Evolutionary conservation across 192 early-diverging fungal genomes (phyloP), one percentile per base, ranked within the genome.

Genomic region (Podila horticola): DNA sequence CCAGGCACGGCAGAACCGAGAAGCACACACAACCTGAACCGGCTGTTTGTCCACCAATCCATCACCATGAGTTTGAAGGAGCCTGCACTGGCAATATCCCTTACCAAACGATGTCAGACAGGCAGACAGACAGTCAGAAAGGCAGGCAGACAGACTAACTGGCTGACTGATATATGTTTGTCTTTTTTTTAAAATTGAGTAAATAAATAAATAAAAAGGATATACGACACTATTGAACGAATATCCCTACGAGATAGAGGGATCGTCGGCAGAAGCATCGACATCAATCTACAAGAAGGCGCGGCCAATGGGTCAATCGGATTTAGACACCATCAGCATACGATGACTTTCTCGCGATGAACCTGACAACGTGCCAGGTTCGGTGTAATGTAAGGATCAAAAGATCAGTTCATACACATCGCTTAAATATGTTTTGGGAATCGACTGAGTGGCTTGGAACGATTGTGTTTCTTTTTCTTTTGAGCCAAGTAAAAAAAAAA

Each of bases 331-430:
- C 52, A 55, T 55, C 52, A 24, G 24, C 41, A 45, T 10, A 26
- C 52, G 52, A n/a, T 24, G 52, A 55, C 24, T 26, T 26, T 55
- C 52, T 26, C 24, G 6, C 20, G 52, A 55, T 55, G 52, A 55
- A 55, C 52, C 52, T 55, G 52, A 55, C 52, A 55, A 55, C 52
- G 52, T 55, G 52, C 52, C 52, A 55, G 52, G 52, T 26, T 55
- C 52, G 24, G 24, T 55, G 52, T 55, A 55, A 55, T 55, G 52
- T 55, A 55, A 55, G 24, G 52, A 55, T 55, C n/a, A 24, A 24
- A 9, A 19, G n/a, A 55, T 55, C 52, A 9, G 52, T 10, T 17
- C 10, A n/a, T n/a, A 6, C 52, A 10, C n/a, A 4, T 55, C 20
- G 22, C 8, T 55, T 55, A 24, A 19, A 55, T 55, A 55, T 26